These are phyloP conservation scores for Candida tibetensis DNA, from an alignment of 805 yeast species.

Conservation along the genomic window DNA sequence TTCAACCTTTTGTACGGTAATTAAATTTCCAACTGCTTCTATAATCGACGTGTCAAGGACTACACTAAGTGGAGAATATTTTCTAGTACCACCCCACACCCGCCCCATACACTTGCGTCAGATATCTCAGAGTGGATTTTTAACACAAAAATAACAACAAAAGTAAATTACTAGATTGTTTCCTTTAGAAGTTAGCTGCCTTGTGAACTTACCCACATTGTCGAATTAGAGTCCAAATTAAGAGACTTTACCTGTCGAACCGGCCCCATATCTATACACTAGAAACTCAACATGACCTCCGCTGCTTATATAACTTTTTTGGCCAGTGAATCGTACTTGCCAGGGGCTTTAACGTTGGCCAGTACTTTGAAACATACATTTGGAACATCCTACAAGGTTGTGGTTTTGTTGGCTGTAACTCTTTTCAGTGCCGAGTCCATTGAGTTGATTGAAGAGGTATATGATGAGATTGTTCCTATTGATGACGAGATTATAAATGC, in stretches of 20 bases:
- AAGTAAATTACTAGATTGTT: too few relatives aligned
- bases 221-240: neutral
- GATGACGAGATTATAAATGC: slow-evolving; percentile 15
- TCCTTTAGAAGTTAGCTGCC: too few relatives aligned
- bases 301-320: slow-evolving; percentile 29
- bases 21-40: too few relatives aligned
- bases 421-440: slow-evolving; percentile 16
- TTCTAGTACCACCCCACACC: too few relatives aligned
- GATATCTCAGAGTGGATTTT: too few relatives aligned
- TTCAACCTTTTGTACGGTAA: too few relatives aligned
- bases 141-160: slow-evolving; percentile 2
- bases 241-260: neutral
- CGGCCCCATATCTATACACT: too few relatives aligned
- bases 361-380: slow-evolving; percentile 18
- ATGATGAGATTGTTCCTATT: slow-evolving; percentile 26
- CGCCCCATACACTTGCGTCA: too few relatives aligned
- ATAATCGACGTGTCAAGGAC: too few relatives aligned
- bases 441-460: slow-evolving; percentile 18
- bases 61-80: too few relatives aligned
- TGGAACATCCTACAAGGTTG: slow-evolving; percentile 17
- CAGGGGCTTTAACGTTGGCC: slow-evolving; percentile 34
- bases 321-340: slow-evolving; percentile 31
- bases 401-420: slow-evolving; percentile 17
- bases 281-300: too few relatives aligned
- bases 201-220: too few relatives aligned